phyloP scores from a whole-genome alignment of 1,139 yeast genomes.

The Suhomyces bribrorum region DNA sequence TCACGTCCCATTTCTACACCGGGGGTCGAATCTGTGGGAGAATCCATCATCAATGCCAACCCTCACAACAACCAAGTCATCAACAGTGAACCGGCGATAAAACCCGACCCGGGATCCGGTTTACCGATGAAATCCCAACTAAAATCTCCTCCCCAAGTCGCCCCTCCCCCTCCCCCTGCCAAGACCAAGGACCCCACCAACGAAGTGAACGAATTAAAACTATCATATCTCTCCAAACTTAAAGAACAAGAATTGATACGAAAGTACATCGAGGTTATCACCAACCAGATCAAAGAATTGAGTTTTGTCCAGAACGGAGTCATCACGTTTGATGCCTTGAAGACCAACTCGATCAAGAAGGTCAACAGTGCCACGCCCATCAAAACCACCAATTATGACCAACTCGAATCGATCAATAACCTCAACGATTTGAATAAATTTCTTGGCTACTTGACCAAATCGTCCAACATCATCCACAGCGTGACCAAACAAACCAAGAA shows the following conservation, averaged over 20 bases:
- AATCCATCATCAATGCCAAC: too few relatives aligned
- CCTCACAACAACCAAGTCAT: neutral
- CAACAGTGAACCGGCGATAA: neutral
- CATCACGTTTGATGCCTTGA: conserved; percentile 47
- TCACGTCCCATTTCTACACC: too few relatives aligned
- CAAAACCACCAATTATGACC: conserved; percentile 26
- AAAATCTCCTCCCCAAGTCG: conserved; percentile 2
- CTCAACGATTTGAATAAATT: conserved; percentile 46
- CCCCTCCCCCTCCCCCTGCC: conserved; percentile 17
- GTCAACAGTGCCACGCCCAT: conserved; percentile 7
- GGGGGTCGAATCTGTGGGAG: too few relatives aligned
- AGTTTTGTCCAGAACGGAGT: conserved; percentile 50
- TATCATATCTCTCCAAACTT: conserved; percentile 38
- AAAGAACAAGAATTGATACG: conserved; percentile 49
- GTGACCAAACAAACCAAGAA: conserved; percentile 34
- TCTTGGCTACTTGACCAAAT: conserved; percentile 41
- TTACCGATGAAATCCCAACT: conserved; percentile 1
- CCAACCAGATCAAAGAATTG: conserved; percentile 48
- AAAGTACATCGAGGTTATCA: conserved; percentile 46
- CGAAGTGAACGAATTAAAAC: conserved; percentile 28
- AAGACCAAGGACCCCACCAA: conserved; percentile 18
- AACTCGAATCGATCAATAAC: conserved; percentile 43
- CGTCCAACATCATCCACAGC: conserved; percentile 42
- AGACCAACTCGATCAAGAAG: conserved; percentile 10
- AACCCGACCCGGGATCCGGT: neutral